Evolutionary conservation across 148 eudicot species (phyloP), one percentile per base, ranked within the genome.

Genomic region (Silene conica): DNA sequence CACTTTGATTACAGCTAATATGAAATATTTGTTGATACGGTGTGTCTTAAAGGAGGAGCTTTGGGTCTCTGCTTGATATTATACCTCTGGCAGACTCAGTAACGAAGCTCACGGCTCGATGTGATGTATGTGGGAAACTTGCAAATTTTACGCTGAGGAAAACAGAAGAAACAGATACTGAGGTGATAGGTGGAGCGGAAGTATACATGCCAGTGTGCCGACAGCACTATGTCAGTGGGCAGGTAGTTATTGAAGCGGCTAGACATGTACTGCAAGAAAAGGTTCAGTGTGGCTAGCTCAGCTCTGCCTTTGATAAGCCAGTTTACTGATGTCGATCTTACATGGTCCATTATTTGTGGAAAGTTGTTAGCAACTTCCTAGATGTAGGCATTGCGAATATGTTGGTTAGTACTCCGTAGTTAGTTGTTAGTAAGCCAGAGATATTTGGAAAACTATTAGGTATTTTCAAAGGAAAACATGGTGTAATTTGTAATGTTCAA

Each of bases 131-230:
- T 81, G 96, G 91, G 21, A 85, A 95, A 73, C 88, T 80, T 10
- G 99, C 99, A 67, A 76, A 80, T 69, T 95, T 95, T 76, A 95
- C 97, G 5, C 82, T 95, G 85, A 88, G 98, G 81, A 95, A 88
- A 84, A 90, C 89, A 14, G 88, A 87, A 63, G 97, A 92, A 73
- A 92, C 74, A 14, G 80, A 89, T 76, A 95, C 93, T 38, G 96
- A 95, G 72, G 80, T 95, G 71, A 87, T 95, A 61, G 99, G 90
- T 61, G 99, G 99, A 75, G 97, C 94, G 72, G 92, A 95, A 58
- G 90, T 84, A 8, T 95, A 95, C 81, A 92, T 95, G 99, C 97
- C 99, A 20, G 97, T 95, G 70, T 95, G 99, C 74, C 83, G 99
- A 65, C 87, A 86, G 77, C 99, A 95, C 78, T 92, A 92, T 71